Conservation (phyloP, 495 filamentous ascomycete species). For the Podospora pseudoanserina region DNA sequence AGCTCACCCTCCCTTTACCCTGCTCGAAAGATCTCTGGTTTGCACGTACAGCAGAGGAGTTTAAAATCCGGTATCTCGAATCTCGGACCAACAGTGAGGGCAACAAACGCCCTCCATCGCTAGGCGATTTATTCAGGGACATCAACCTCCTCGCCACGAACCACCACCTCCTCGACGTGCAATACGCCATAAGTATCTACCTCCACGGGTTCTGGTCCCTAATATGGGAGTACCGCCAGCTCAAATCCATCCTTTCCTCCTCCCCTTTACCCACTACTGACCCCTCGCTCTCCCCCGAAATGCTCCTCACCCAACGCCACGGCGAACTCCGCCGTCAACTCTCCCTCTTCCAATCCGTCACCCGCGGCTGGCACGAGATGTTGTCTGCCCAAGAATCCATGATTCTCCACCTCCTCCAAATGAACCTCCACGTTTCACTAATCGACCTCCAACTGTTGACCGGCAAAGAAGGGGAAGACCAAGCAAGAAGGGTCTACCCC, state of each 20-base stretch:
- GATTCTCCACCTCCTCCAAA: slow-evolving; percentile 52
- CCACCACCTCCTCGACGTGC: slow-evolving; percentile 47
- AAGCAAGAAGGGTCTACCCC: slow-evolving; percentile 52
- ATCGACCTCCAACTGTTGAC: slow-evolving; percentile 65
- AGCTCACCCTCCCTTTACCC: slow-evolving; percentile 58
- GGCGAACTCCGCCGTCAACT: slow-evolving; percentile 45
- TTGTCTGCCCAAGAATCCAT: slow-evolving; percentile 42
- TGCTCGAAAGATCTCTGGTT: slow-evolving; percentile 53
- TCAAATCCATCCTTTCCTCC: slow-evolving; percentile 44
- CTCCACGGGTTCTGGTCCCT: slow-evolving; percentile 57
- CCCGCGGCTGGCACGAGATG: slow-evolving; percentile 27
- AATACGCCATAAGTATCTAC: slow-evolving; percentile 49
- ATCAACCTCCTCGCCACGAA: slow-evolving; percentile 42
- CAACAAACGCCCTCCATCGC: slow-evolving; percentile 40
- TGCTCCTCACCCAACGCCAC: slow-evolving; percentile 49
- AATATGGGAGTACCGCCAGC: slow-evolving; percentile 58
- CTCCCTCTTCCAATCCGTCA: slow-evolving; percentile 29
- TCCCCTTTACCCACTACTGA: not conserved
- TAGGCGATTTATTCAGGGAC: slow-evolving; percentile 52
- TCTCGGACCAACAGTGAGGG: slow-evolving; percentile 23
- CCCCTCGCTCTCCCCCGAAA: slow-evolving; percentile 26
- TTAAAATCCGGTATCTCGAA: slow-evolving; percentile 51
- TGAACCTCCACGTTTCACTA: slow-evolving; percentile 58
- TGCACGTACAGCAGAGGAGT: slow-evolving; percentile 51
- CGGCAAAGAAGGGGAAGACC: slow-evolving; percentile 59